Evolutionary conservation across 2,329 filamentous ascomycete species (phyloP).

Genomic region (Penicillium sp.): DNA sequence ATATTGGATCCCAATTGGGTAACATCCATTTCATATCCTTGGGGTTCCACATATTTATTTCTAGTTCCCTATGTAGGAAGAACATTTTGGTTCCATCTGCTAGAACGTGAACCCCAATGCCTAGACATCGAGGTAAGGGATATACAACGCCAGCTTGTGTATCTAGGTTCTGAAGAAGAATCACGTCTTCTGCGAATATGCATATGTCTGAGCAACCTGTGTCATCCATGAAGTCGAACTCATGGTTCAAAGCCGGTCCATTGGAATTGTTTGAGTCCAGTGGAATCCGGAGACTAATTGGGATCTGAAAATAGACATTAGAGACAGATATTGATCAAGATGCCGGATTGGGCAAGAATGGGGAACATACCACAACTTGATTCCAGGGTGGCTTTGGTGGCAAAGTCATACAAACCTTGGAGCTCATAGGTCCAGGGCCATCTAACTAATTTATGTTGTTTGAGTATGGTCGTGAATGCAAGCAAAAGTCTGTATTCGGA

Average conservation of each 20-base stretch:
- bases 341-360: too few relatives aligned
- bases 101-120: not conserved
- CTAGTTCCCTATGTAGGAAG: not conserved
- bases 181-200: not conserved
- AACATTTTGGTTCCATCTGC: not conserved
- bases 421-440: not conserved
- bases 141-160: not conserved
- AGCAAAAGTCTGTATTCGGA: not conserved
- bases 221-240: not conserved
- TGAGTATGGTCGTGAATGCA: not conserved
- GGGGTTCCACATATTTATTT: not conserved
- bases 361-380: too few relatives aligned
- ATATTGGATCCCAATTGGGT: not conserved
- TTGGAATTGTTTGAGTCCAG: too few relatives aligned
- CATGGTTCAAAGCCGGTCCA: not conserved
- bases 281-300: too few relatives aligned
- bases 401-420: not conserved
- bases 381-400: too few relatives aligned
- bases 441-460: not conserved
- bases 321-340: too few relatives aligned
- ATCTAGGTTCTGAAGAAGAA: not conserved
- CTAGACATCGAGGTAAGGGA: not conserved
- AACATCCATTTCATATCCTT: not conserved
- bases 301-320: too few relatives aligned
- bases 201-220: not conserved